Conservation (phyloP, 805 yeast genomes). For the Grigorovia yakushimaensis region DNA sequence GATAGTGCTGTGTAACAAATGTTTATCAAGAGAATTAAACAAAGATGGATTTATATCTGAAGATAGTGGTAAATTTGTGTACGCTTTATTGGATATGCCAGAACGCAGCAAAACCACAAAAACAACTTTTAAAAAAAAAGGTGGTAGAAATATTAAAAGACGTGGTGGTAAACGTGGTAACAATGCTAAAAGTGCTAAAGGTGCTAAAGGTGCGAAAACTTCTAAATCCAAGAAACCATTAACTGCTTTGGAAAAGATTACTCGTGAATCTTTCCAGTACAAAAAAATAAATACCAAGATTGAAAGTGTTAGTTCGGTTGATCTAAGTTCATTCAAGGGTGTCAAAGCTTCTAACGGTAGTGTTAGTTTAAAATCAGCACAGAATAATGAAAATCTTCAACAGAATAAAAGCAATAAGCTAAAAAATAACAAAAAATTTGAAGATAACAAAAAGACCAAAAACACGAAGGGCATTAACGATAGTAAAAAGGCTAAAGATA, state of each 20-base stretch:
- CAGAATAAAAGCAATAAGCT: neutral
- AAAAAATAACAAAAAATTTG: neutral
- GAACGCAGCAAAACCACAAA: slow-evolving; percentile 19
- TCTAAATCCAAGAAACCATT: slow-evolving; percentile 13
- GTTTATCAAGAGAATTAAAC: slow-evolving; percentile 26
- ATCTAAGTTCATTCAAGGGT: slow-evolving; percentile 33
- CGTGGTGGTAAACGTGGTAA: slow-evolving; percentile 28
- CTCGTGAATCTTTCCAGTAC: slow-evolving; percentile 18
- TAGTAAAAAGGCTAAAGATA: neutral
- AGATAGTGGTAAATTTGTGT: slow-evolving; percentile 38
- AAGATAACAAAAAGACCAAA: neutral
- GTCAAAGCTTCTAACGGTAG: slow-evolving; percentile 14
- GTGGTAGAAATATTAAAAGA: slow-evolving; percentile 4
- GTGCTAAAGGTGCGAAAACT: neutral
- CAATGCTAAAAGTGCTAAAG: slow-evolving; percentile 22
- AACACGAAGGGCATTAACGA: neutral
- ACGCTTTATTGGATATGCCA: slow-evolving; percentile 39
- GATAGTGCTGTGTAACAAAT: slow-evolving; percentile 34
- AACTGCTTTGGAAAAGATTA: slow-evolving; percentile 21
- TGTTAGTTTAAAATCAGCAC: neutral
- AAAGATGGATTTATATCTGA: slow-evolving; percentile 33
- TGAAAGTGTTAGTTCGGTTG: slow-evolving; percentile 31
- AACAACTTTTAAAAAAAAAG: neutral
- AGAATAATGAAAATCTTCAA: neutral
- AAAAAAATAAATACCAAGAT: slow-evolving; percentile 31